Evolutionary conservation across 352 stramenopile genomes (phyloP).

Genomic region (Pythium periplocum): DNA sequence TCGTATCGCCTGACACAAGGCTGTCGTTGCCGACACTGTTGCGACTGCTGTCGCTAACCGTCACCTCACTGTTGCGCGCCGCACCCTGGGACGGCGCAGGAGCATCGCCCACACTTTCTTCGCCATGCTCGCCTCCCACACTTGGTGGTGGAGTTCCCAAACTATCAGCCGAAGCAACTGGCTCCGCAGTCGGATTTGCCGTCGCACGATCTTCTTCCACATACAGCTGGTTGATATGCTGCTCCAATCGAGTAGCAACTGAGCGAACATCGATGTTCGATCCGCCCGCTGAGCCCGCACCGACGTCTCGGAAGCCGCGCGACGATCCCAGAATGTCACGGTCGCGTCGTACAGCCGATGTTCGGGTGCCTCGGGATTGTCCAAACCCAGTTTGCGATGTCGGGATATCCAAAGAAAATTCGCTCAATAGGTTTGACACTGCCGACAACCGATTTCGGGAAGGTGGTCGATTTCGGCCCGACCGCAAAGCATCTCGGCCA

Average conservation of each 20-base stretch:
- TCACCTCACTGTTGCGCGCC: slow-evolving; percentile 29
- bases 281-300: background rate
- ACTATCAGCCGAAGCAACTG: too few species aligned
- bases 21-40: slow-evolving; percentile 4
- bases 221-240: slow-evolving; percentile 52
- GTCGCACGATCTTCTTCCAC: slow-evolving; percentile 12
- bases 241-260: slow-evolving; percentile 68
- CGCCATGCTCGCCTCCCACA: too few species aligned
- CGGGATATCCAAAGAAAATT: slow-evolving; percentile 79
- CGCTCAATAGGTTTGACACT: slow-evolving; percentile 72
- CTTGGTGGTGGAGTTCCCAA: too few species aligned
- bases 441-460: slow-evolving; percentile 60
- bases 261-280: slow-evolving; percentile 41
- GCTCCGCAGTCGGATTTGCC: too few species aligned
- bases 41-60: slow-evolving; percentile 24
- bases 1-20: background rate
- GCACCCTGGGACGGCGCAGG: too few species aligned
- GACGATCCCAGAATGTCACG: slow-evolving; percentile 38
- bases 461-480: slow-evolving; percentile 42
- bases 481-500: slow-evolving; percentile 41
- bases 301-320: background rate
- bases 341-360: slow-evolving; percentile 33
- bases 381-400: slow-evolving; percentile 31
- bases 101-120: too few species aligned
- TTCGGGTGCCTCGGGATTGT: slow-evolving; percentile 18